These are phyloP conservation scores for Biscutella laevigata DNA, from an alignment of 441 rosid species.

Conservation along the genomic window DNA sequence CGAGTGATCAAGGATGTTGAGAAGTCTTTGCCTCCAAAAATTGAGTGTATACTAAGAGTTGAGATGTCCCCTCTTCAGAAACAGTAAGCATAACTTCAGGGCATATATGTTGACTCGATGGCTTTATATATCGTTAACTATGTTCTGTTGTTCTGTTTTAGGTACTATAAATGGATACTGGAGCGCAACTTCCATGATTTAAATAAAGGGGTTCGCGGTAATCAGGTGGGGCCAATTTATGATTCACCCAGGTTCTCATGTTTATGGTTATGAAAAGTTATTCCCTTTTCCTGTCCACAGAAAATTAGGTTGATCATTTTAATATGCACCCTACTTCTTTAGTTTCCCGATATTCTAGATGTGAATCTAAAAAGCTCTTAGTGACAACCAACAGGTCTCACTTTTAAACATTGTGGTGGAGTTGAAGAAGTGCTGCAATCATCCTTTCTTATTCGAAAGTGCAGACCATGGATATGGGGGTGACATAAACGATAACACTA, in stretches of 20 bases:
- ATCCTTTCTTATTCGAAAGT: slow-evolving; percentile 98
- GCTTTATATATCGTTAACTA: background rate
- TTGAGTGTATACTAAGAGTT: slow-evolving; percentile 97
- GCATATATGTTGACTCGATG: slow-evolving; percentile 5
- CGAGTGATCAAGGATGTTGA: slow-evolving; percentile 99
- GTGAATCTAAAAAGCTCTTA: slow-evolving; percentile 18
- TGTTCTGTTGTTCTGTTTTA: slow-evolving; percentile 23
- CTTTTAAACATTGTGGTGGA: slow-evolving; percentile 98
- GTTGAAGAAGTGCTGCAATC: slow-evolving; percentile 99
- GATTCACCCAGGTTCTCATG: slow-evolving; percentile 11
- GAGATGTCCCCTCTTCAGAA: slow-evolving; percentile 99
- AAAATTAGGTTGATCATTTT: slow-evolving; percentile 1
- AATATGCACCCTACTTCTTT: background rate
- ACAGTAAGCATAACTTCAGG: slow-evolving; percentile 50
- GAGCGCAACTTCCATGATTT: slow-evolving; percentile 98
- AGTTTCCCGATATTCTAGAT: slow-evolving; percentile 5
- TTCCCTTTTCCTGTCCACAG: slow-evolving; percentile 2
- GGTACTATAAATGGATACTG: slow-evolving; percentile 98
- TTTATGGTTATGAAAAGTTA: slow-evolving; percentile 16
- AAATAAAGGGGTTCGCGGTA: slow-evolving; percentile 99
- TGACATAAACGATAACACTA: slow-evolving; percentile 57
- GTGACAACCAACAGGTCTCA: slow-evolving; percentile 61
- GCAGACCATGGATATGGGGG: slow-evolving; percentile 99
- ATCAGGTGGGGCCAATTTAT: slow-evolving; percentile 59
- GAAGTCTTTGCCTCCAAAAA: slow-evolving; percentile 97